These are phyloP conservation scores for Cephalotrichum gorgonifer DNA, from an alignment of 2,329 filamentous ascomycete genomes.

Conservation along the genomic window DNA sequence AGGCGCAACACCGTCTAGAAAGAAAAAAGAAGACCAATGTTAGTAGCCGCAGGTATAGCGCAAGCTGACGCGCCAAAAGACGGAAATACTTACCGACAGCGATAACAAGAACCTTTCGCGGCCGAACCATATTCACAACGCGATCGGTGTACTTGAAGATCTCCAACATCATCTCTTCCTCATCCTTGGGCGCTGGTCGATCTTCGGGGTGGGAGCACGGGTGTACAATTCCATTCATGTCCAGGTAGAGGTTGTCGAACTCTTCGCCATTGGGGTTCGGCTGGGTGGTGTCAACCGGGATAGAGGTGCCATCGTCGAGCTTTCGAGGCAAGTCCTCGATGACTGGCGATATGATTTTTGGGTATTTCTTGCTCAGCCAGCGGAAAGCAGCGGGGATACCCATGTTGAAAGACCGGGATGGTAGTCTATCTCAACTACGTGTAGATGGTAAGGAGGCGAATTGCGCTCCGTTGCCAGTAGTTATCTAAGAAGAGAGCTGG, in stretches of 20 bases:
- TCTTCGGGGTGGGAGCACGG: constrained; percentile 97
- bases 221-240: constrained; percentile 99
- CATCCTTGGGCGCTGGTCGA: constrained; percentile 76
- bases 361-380: constrained; percentile 95
- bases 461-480: neutral
- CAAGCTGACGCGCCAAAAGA: constrained; percentile 75
- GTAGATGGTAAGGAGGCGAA: neutral
- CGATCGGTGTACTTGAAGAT: constrained; percentile 98
- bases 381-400: constrained; percentile 91
- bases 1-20: constrained; percentile 81
- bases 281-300: constrained; percentile 74
- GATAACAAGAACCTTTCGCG: constrained; percentile 92
- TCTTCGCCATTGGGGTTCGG: constrained; percentile 97
- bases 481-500: neutral
- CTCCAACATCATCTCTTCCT: constrained; percentile 99
- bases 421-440: neutral
- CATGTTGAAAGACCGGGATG: constrained; percentile 40
- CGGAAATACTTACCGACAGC: constrained; percentile 62
- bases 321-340: constrained; percentile 74
- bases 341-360: constrained; percentile 90
- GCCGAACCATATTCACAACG: constrained; percentile 96
- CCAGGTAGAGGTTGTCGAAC: constrained; percentile 93
- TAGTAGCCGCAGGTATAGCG: constrained; percentile 43
- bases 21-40: neutral
- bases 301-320: constrained; percentile 68